phyloP scores from a whole-genome alignment of 2,329 filamentous ascomycete genomes.

The Colletotrichum tofieldiae region DNA sequence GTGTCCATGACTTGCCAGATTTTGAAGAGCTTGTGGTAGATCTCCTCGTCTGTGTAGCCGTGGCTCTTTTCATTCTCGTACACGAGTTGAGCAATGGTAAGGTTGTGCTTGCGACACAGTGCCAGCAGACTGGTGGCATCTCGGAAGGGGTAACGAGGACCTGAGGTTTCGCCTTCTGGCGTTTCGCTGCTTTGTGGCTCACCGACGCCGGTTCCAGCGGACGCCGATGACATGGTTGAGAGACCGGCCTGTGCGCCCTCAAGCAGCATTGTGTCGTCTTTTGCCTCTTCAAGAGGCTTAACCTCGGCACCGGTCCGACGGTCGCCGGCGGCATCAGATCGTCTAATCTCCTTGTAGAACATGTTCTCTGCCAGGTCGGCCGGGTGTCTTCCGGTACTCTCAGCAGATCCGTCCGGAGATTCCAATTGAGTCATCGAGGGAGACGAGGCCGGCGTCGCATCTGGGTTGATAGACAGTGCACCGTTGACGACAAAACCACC shows the following conservation, averaged over 20 bases:
- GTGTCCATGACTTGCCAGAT: constrained; percentile 69
- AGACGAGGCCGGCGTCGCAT: constrained; percentile 42
- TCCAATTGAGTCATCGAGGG: constrained; percentile 44
- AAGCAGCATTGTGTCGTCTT: constrained; percentile 23
- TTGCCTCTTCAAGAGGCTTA: constrained; percentile 51
- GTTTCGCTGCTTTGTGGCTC: constrained; percentile 28
- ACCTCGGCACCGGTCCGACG: constrained; percentile 62
- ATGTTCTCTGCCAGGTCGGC: constrained; percentile 67
- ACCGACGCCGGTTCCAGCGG: background rate
- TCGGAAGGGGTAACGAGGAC: constrained; percentile 63
- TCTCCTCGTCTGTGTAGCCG: constrained; percentile 65
- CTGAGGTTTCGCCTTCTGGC: constrained; percentile 40
- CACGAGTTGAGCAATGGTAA: constrained; percentile 67
- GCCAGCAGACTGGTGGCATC: constrained; percentile 62
- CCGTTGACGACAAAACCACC: constrained; percentile 69
- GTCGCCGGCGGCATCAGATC: constrained; percentile 62
- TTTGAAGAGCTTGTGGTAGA: constrained; percentile 61
- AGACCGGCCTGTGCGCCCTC: constrained; percentile 5
- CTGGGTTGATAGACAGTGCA: constrained; percentile 60
- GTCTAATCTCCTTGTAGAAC: constrained; percentile 67
- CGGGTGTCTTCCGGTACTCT: constrained; percentile 52
- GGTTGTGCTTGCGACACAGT: constrained; percentile 65
- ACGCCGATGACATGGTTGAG: constrained; percentile 8
- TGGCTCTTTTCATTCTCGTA: constrained; percentile 69
- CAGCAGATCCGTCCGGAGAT: constrained; percentile 28